phyloP scores from a whole-genome alignment of 2,329 filamentous ascomycete genomes.

The Neoscytalidium dimidiatum region DNA sequence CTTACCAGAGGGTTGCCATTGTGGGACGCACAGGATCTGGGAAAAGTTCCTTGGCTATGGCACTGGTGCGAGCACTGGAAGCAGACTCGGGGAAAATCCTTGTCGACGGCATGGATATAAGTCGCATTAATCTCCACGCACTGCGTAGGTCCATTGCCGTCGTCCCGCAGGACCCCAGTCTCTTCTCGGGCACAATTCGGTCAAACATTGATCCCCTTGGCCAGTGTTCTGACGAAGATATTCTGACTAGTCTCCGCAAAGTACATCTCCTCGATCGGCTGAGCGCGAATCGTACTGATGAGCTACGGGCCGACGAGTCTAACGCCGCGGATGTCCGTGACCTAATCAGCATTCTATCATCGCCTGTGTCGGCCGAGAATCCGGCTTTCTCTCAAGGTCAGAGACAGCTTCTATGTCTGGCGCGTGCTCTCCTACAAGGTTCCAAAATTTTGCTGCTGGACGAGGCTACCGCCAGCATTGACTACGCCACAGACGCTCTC shows the following conservation, averaged over 20 bases:
- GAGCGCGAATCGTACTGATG: constrained; percentile 36
- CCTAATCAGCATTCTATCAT: too few relatives aligned
- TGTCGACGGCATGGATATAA: not conserved
- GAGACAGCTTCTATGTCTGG: constrained; percentile 89
- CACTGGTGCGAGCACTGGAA: not conserved
- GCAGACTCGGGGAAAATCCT: not conserved
- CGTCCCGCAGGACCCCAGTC: constrained; percentile 71
- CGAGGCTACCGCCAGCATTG: constrained; percentile 95
- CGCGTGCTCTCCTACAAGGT: constrained; percentile 85
- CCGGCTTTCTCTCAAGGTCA: constrained; percentile 95
- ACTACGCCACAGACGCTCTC: constrained; percentile 92
- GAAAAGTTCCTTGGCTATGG: not conserved
- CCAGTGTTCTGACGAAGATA: constrained; percentile 84
- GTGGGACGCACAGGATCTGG: not conserved
- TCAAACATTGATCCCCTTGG: constrained; percentile 92
- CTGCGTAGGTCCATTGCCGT: not conserved
- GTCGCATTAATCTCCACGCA: not conserved
- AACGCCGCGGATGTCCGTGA: constrained; percentile 97
- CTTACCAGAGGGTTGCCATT: not conserved
- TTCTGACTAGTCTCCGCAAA: constrained; percentile 81
- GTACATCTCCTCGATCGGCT: constrained; percentile 74
- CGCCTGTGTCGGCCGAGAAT: constrained; percentile 83
- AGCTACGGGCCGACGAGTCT: constrained; percentile 24
- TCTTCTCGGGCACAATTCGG: constrained; percentile 90
- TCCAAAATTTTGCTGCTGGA: constrained; percentile 98